These are phyloP conservation scores for Apiosordaria backusii DNA, from an alignment of 495 filamentous ascomycete species.

Conservation along the genomic window DNA sequence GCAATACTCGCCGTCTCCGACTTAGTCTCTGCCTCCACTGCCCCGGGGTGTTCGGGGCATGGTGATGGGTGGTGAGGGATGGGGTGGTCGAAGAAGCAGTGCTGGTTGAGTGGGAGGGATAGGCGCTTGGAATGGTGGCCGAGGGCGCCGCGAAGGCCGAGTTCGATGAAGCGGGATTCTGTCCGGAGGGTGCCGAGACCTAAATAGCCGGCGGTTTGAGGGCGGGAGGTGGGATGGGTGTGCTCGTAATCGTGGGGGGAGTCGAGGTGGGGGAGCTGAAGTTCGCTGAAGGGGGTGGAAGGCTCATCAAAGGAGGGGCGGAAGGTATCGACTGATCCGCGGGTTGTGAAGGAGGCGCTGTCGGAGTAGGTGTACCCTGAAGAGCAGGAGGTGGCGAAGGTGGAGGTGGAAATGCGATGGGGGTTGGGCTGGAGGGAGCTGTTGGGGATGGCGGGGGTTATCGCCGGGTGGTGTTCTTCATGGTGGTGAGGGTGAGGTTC, in stretches of 20 bases:
- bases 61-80: neutral
- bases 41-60: too few species aligned
- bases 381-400: constrained; percentile 4
- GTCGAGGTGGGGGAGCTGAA: neutral
- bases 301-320: constrained; percentile 10
- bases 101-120: constrained; percentile 24
- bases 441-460: neutral
- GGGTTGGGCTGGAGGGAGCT: neutral
- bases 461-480: neutral
- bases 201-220: constrained; percentile 40
- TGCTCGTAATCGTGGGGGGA: neutral
- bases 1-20: neutral
- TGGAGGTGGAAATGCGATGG: neutral
- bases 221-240: constrained; percentile 12
- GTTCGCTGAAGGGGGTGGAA: neutral
- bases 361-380: constrained; percentile 5
- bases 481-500: neutral
- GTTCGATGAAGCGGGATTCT: constrained; percentile 31
- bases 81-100: neutral
- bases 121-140: constrained; percentile 13
- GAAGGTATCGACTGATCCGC: constrained; percentile 26
- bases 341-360: constrained; percentile 1
- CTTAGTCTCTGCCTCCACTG: neutral
- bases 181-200: constrained; percentile 27
- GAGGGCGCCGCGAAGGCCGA: constrained; percentile 37